Conservation (phyloP, 352 stramenopile genomes). For the Phytophthora foliorum region DNA sequence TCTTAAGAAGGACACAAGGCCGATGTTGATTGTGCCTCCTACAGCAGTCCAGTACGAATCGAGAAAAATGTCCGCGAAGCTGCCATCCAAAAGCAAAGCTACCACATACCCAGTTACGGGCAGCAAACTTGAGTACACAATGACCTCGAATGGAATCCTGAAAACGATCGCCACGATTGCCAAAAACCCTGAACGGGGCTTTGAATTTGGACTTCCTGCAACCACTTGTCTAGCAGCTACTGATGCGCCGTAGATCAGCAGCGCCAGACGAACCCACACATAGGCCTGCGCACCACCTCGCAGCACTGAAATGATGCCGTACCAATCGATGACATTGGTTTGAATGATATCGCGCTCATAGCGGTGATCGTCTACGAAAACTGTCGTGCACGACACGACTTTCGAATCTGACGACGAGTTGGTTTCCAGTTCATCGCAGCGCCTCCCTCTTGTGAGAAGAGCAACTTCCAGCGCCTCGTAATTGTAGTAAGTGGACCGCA, state of each 20-base stretch:
- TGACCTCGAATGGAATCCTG: conserved; percentile 57
- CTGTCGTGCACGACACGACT: conserved; percentile 18
- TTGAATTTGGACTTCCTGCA: background rate
- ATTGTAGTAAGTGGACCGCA: conserved; percentile 15
- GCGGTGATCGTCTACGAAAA: conserved; percentile 66
- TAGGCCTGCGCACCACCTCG: conserved; percentile 51
- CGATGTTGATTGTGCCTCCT: conserved; percentile 26
- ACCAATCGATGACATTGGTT: conserved; percentile 50
- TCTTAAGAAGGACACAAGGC: conserved; percentile 31
- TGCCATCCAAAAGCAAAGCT: conserved; percentile 51
- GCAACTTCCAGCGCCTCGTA: conserved; percentile 36
- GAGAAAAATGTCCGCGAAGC: conserved; percentile 47
- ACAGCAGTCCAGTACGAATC: conserved; percentile 46
- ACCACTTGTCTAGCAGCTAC: conserved; percentile 2
- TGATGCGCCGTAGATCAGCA: conserved; percentile 47
- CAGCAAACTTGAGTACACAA: conserved; percentile 61
- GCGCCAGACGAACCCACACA: conserved; percentile 52
- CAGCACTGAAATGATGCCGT: conserved; percentile 36
- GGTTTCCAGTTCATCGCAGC: conserved; percentile 3
- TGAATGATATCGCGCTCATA: conserved; percentile 53
- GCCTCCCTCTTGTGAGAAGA: conserved; percentile 37
- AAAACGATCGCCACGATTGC: conserved; percentile 29
- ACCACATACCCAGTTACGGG: conserved; percentile 46
- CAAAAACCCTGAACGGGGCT: background rate
- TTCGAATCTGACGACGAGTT: conserved; percentile 1